A percentile compares a stretch with the other conserved stretches of the same genome.
Conservation (phyloP, 2,329 filamentous ascomycete species). For the Botrytis galanthina region DNA sequence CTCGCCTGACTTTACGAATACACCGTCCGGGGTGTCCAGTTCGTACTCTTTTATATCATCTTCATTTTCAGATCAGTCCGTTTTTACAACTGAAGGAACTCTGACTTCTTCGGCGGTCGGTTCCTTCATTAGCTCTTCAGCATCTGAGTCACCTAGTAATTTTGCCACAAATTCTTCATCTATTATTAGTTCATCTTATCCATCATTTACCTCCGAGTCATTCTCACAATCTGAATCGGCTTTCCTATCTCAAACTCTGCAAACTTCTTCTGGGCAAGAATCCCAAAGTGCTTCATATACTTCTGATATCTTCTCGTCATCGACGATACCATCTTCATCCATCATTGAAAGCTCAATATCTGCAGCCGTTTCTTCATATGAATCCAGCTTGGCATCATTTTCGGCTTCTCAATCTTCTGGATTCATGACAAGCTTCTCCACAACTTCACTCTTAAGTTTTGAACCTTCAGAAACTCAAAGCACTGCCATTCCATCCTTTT, state of each 20-base stretch:
- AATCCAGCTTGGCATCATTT: slow-evolving; percentile 5
- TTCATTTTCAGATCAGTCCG: neutral
- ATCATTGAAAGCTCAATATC: neutral
- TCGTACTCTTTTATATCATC: slow-evolving; percentile 9
- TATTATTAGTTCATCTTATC: neutral
- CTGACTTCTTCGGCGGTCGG: neutral
- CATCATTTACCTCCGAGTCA: neutral
- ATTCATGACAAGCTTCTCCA: neutral
- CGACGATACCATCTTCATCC: neutral
- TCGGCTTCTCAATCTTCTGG: slow-evolving; percentile 2
- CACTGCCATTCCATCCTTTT: neutral
- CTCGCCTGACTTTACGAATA: slow-evolving; percentile 15
- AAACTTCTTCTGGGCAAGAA: neutral
- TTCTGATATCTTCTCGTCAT: neutral
- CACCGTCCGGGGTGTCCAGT: slow-evolving; percentile 2
- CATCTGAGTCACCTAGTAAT: neutral
- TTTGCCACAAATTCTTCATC: neutral
- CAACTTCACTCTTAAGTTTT: neutral
- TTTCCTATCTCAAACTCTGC: neutral
- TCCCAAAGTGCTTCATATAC: neutral
- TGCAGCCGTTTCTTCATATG: neutral
- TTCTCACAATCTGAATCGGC: neutral
- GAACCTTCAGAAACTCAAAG: neutral
- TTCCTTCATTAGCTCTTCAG: neutral
- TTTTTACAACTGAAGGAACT: neutral